Evolutionary conservation across 2,329 filamentous ascomycete species (phyloP).

Genomic region (Delphinella strobiligena): DNA sequence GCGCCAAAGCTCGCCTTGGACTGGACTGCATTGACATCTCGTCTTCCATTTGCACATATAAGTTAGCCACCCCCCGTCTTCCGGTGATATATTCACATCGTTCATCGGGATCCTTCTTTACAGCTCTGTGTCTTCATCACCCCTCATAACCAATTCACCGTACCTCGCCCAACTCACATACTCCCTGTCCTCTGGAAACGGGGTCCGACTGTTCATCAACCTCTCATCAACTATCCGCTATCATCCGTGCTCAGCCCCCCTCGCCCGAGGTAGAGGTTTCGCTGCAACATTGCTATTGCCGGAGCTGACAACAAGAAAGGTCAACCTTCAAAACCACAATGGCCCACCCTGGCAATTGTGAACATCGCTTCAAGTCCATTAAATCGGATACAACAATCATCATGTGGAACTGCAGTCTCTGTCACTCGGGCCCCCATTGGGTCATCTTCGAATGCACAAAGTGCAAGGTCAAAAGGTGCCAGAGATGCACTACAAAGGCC

Average conservation of each 20-base stretch:
- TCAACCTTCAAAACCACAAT: slow-evolving; percentile 19
- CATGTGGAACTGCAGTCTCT: slow-evolving; percentile 40
- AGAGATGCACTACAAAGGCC: slow-evolving; percentile 33
- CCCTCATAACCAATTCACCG: not conserved
- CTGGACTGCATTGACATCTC: slow-evolving; percentile 2
- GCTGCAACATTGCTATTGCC: not conserved
- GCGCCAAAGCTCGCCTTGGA: not conserved
- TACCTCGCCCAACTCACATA: not conserved
- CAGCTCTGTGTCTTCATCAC: not conserved
- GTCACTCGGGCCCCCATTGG: slow-evolving; percentile 38
- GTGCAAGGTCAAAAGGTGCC: slow-evolving; percentile 40
- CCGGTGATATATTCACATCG: not conserved
- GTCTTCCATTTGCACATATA: not conserved
- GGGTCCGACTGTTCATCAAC: no score
- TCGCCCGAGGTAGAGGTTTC: no score
- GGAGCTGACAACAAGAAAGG: not conserved
- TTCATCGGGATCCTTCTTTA: not conserved
- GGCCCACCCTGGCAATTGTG: slow-evolving; percentile 36
- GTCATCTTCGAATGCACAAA: slow-evolving; percentile 39
- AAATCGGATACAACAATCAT: slow-evolving; percentile 40
- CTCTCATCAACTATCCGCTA: no score
- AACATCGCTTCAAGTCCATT: slow-evolving; percentile 38
- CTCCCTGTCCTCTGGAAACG: no score
- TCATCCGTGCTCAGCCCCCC: no score
- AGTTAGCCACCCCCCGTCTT: not conserved